Evolutionary conservation across 495 filamentous ascomycete species (phyloP), one percentile per base, ranked within the genome.

Genomic region (Pyronema domesticum): DNA sequence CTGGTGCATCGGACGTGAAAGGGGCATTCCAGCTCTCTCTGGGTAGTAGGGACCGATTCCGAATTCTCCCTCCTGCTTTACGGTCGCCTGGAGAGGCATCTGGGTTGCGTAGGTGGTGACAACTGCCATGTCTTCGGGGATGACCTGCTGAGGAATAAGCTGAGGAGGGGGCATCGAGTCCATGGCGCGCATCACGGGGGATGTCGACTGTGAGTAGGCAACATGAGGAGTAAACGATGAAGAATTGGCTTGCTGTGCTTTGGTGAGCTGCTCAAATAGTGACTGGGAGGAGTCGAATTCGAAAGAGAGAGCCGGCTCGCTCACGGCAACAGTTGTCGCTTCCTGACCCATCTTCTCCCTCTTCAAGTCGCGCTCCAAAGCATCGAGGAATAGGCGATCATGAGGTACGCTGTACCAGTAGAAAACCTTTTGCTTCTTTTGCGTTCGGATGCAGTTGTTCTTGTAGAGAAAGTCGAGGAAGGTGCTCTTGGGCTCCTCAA

Each of bases 351-450:
- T 95, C 77, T 98, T 98, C 72, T 98, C 91, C 63, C 91, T 78
- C 79, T 98, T 98, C 67, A 98, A 69, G 66, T 98, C 91, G 55
- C 91, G 81, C 73, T 98, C 91, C 67, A 98, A 74, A 44, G 91
- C 91, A 74, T 98, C 91, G 53, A 96, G 80, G 71, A 98, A 98
- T 39, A 98, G 80, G 36, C 91, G 80, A 72, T 98, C 91, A 68
- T 98, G 91, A 6, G 91, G 91, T 52, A 98, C 91, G 71, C 89
- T 95, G 69, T 98, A 98, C 91, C 91, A 98, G 71, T 95, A 98
- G 63, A 98, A 98, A 60, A 98, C 91, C 74, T 98, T 98, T 66
- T 98, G 91, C 77, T 98, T 98, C 79, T 98, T 98, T 70, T 98
- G 91, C 23, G 91, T 98, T 59, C 91, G 79, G 62, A 98, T 98